phyloP scores from a whole-genome alignment of 768 basidiomycete species.

The Coprinopsis cinerea region DNA sequence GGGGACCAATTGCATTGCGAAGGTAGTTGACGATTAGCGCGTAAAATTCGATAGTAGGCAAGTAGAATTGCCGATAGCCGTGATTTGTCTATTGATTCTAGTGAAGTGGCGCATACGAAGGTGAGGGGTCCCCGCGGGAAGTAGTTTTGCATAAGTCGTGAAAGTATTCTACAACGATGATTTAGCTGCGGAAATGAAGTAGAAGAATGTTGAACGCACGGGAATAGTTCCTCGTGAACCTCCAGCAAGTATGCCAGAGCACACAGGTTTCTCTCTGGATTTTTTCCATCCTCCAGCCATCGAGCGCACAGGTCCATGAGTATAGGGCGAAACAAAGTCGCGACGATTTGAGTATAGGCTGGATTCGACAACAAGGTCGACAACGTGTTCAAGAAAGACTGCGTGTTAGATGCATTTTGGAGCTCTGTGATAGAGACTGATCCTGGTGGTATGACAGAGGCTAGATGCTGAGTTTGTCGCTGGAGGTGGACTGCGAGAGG shows the following conservation, averaged over 20 bases:
- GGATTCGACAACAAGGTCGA: conserved; percentile 58
- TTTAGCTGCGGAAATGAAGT: conserved; percentile 5
- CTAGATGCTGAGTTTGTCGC: conserved; percentile 44
- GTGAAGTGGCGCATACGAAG: conserved; percentile 30
- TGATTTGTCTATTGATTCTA: conserved; percentile 29
- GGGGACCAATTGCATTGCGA: conserved; percentile 57
- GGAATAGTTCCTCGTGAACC: conserved; percentile 65
- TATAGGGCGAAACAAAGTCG: conserved; percentile 68
- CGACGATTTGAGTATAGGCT: conserved; percentile 56
- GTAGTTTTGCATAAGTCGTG: conserved; percentile 40
- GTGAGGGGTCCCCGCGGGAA: conserved; percentile 51
- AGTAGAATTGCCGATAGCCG: conserved; percentile 69
- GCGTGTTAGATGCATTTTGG: conserved; percentile 35
- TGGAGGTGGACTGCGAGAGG: conserved; percentile 55
- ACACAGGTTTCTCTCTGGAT: conserved; percentile 43
- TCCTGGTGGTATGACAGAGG: conserved; percentile 36
- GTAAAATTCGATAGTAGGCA: conserved; percentile 76
- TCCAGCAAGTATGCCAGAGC: conserved; percentile 62
- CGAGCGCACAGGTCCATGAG: conserved; percentile 73
- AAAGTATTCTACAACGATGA: conserved; percentile 43
- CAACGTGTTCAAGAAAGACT: conserved; percentile 45
- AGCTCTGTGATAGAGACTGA: conserved; percentile 30
- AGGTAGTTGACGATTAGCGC: conserved; percentile 68
- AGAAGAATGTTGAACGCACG: conserved; percentile 39
- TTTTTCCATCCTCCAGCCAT: conserved; percentile 60